These are phyloP conservation scores for Euphorbia pulcherrima DNA, from an alignment of 345 rosid species.

Conservation along the genomic window DNA sequence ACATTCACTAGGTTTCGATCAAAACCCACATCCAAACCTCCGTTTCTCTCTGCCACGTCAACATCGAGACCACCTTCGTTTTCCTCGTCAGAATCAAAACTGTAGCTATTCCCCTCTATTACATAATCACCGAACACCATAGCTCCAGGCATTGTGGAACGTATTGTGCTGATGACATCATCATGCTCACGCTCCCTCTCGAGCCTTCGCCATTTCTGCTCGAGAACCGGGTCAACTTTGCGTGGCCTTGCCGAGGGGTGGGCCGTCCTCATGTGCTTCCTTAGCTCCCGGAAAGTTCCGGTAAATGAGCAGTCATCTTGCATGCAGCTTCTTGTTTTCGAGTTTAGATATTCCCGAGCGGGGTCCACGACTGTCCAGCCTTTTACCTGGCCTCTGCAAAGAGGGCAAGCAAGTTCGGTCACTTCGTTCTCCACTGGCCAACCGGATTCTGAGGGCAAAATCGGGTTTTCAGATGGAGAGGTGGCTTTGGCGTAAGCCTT, in stretches of 20 bases:
- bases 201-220: conserved; percentile 81
- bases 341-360: conserved; percentile 68
- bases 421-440: conserved; percentile 46
- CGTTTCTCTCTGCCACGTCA: conserved; percentile 34
- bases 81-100: conserved; percentile 46
- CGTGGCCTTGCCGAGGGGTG: conserved; percentile 83
- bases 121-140: conserved; percentile 83
- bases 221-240: conserved; percentile 66
- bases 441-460: conserved; percentile 27
- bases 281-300: conserved; percentile 78
- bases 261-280: conserved; percentile 80
- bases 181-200: conserved; percentile 66
- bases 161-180: conserved; percentile 76
- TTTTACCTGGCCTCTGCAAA: conserved; percentile 93
- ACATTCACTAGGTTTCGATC: conserved; percentile 61
- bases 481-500: conserved; percentile 66
- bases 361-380: conserved; percentile 96
- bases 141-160: conserved; percentile 85
- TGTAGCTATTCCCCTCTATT: conserved; percentile 56
- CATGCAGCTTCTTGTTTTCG: conserved; percentile 84
- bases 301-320: conserved; percentile 73
- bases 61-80: conserved; percentile 32
- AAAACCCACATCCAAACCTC: conserved; percentile 46
- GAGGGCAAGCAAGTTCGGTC: conserved; percentile 76
- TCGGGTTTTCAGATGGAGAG: conserved; percentile 37